Conservation (phyloP, 345 rosid genomes). For the Salix suchowensis region DNA sequence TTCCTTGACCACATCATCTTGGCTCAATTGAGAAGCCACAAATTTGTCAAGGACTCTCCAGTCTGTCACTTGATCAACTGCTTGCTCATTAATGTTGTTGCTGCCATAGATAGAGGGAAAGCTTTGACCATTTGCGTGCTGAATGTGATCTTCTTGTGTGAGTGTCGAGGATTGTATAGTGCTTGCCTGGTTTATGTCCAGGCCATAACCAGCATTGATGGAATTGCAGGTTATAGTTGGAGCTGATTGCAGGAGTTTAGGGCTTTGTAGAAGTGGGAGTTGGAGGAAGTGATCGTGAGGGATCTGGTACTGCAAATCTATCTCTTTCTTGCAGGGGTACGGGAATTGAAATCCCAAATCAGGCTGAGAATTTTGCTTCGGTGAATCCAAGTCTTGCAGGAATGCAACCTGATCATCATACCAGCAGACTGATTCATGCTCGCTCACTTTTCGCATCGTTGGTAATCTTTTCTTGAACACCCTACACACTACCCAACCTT, state of each 20-base stretch:
- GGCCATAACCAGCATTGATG: conserved; percentile 26
- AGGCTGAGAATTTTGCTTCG: conserved; percentile 44
- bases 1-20: conserved; percentile 53
- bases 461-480: conserved; percentile 84
- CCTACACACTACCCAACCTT: conserved; percentile 97
- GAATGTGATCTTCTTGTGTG: conserved; percentile 41
- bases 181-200: conserved; percentile 40
- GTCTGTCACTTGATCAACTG: conserved; percentile 69
- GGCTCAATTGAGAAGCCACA: conserved; percentile 94
- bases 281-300: conserved; percentile 58
- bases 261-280: conserved; percentile 75
- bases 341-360: conserved; percentile 38
- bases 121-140: conserved; percentile 36
- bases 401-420: conserved; percentile 75
- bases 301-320: conserved; percentile 45
- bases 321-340: conserved; percentile 77
- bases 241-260: conserved; percentile 48
- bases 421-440: conserved; percentile 63
- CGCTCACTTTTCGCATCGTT: conserved; percentile 43
- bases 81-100: conserved; percentile 30
- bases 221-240: conserved; percentile 43
- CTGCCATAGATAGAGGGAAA: conserved; percentile 23
- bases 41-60: conserved; percentile 98
- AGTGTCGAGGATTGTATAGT: conserved; percentile 29
- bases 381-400: conserved; percentile 63